Conservation (phyloP, 768 basidiomycete genomes). For the Daedaleopsis sinensis region DNA sequence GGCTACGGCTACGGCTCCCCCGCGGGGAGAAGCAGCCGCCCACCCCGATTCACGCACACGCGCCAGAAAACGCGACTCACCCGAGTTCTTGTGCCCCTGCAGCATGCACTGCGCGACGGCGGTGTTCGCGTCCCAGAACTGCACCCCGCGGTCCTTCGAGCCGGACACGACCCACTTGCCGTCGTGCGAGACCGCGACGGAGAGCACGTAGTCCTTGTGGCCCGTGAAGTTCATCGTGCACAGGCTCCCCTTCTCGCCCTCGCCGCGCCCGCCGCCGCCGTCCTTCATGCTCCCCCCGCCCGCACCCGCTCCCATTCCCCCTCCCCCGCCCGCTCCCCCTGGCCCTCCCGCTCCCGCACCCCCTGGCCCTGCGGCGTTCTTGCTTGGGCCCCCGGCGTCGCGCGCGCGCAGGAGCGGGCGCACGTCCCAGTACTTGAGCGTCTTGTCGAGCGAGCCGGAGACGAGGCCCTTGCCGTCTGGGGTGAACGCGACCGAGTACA, state of each 20-base stretch:
- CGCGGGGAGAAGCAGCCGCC: neutral
- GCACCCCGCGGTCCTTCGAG: conserved; percentile 93
- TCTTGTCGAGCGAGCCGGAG: conserved; percentile 80
- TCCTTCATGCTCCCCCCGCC: conserved; percentile 43
- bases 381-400: conserved; percentile 35
- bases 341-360: no score
- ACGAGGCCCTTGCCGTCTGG: conserved; percentile 89
- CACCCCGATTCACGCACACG: neutral
- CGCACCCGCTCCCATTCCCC: no score
- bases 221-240: conserved; percentile 88
- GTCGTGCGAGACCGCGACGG: conserved; percentile 85
- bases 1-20: no score
- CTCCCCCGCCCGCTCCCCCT: no score
- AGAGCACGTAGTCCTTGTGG: conserved; percentile 85
- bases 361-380: no score
- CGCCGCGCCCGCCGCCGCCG: no score
- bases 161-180: conserved; percentile 96
- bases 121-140: conserved; percentile 85
- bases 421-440: conserved; percentile 65
- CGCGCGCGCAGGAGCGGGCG: conserved; percentile 36
- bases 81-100: conserved; percentile 77
- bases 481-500: conserved; percentile 82
- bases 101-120: conserved; percentile 91
- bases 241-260: conserved; percentile 48
- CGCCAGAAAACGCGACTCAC: conserved; percentile 42